Percentiles rank a stretch among this genome's conserved stretches.
Conservation (phyloP, 441 rosid genomes). For the Populus hybrid region DNA sequence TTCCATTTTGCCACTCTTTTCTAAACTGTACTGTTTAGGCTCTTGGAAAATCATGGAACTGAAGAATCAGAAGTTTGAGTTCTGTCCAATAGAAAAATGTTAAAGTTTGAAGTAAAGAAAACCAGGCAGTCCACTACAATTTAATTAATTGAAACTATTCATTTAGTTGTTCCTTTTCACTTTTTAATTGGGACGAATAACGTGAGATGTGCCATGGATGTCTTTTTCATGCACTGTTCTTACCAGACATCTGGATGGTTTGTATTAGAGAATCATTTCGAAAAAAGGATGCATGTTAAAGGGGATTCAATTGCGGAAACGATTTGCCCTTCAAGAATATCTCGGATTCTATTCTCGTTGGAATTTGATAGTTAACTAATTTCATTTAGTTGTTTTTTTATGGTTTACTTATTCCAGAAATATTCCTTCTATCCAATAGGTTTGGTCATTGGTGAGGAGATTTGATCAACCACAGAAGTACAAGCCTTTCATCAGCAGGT, state of each 20-base stretch:
- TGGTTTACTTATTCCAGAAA: conserved; percentile 9
- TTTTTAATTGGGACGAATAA: background rate
- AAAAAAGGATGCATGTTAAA: conserved; percentile 14
- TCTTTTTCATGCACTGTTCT: background rate
- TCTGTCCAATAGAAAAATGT: background rate
- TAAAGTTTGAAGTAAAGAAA: background rate
- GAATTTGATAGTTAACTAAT: background rate
- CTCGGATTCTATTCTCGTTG: conserved; percentile 6
- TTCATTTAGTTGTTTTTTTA: background rate
- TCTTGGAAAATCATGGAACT: background rate
- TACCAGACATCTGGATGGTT: conserved; percentile 3
- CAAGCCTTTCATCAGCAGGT: conserved; percentile 88
- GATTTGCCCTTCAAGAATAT: background rate
- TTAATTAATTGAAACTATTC: background rate
- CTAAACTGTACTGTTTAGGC: background rate
- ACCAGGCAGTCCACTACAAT: background rate
- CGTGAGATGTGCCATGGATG: background rate
- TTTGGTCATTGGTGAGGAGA: conserved; percentile 92
- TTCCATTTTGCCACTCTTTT: background rate
- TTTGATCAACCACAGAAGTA: conserved; percentile 92
- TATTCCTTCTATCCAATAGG: conserved; percentile 39
- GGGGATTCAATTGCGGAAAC: conserved; percentile 8
- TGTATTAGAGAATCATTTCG: background rate
- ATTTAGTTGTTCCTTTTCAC: background rate
- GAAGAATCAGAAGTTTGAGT: background rate